Evolutionary conservation across 306 rosid genomes (phyloP).

Genomic region (Lathyrus tuberosus): DNA sequence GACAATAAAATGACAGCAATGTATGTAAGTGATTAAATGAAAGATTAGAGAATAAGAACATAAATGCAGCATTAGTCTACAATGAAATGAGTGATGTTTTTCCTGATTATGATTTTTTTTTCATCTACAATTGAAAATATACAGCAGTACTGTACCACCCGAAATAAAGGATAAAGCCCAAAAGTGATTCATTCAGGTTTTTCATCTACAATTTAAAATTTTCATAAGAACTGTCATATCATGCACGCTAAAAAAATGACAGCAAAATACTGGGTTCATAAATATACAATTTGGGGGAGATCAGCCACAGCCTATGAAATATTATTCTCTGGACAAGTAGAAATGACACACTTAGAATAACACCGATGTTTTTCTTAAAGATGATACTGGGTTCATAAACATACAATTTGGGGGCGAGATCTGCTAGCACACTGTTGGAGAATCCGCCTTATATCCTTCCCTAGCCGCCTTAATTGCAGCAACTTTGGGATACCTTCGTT

Average conservation of each 20-base stretch:
- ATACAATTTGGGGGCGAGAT: background rate
- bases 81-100: constrained; percentile 20
- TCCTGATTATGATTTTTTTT: background rate
- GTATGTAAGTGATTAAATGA: constrained; percentile 30
- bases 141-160: background rate
- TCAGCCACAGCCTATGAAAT: constrained; percentile 4
- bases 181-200: constrained; percentile 20
- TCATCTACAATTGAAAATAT: constrained; percentile 1
- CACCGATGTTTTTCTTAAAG: too few species aligned
- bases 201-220: constrained; percentile 12
- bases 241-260: constrained; percentile 14
- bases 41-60: constrained; percentile 14
- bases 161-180: background rate
- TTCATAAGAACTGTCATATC: constrained; percentile 16
- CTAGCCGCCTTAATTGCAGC: background rate
- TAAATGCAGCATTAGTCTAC: constrained; percentile 29
- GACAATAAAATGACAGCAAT: constrained; percentile 41
- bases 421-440: background rate
- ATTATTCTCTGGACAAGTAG: constrained; percentile 4
- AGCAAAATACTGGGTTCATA: constrained; percentile 11
- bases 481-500: background rate
- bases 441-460: background rate
- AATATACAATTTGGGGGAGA: background rate
- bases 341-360: background rate
- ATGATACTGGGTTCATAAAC: background rate